A percentile compares a stretch with the other conserved stretches of the same genome.
These are phyloP conservation scores for Mortierella sp. DNA, from an alignment of 371 early-diverging fungal genomes.

Conservation along the genomic window DNA sequence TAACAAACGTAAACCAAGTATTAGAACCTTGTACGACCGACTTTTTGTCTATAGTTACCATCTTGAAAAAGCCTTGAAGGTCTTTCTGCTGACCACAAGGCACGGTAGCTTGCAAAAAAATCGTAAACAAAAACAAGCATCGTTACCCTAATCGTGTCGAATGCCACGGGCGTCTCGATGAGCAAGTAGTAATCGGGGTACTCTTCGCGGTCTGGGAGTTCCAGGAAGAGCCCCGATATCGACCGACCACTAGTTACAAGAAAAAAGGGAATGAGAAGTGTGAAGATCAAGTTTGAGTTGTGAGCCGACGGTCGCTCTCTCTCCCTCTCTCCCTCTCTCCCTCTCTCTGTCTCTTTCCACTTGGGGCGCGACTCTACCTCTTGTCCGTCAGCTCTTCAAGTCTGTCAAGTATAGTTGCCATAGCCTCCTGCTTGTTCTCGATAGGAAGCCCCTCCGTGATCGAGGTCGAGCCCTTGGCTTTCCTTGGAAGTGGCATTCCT, in stretches of 20 bases:
- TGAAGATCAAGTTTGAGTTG: neutral
- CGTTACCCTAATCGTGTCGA: conserved; percentile 56
- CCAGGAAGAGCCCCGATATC: conserved; percentile 79
- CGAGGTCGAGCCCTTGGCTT: conserved; percentile 26
- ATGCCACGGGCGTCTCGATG: conserved; percentile 82
- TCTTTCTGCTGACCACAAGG: neutral
- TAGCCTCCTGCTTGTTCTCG: conserved; percentile 30
- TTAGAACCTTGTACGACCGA: neutral
- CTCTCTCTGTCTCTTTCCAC: neutral
- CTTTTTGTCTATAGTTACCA: neutral
- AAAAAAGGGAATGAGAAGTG: neutral
- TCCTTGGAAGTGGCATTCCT: conserved; percentile 19
- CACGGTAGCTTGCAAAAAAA: neutral
- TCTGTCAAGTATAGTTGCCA: conserved; percentile 32
- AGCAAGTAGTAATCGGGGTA: conserved; percentile 93
- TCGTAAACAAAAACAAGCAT: neutral
- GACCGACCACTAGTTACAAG: conserved; percentile 64
- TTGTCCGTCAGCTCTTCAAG: conserved; percentile 44
- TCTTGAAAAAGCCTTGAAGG: neutral
- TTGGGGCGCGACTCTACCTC: conserved; percentile 14
- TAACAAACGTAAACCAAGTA: neutral
- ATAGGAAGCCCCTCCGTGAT: conserved; percentile 35
- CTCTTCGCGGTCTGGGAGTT: conserved; percentile 77
- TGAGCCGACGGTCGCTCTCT: neutral
- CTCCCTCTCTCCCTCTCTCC: too few relatives aligned